A percentile compares a stretch with the other conserved stretches of the same genome.
phyloP scores from a whole-genome alignment of 1,284 basidiomycete species.

The Malassezia furfur region DNA sequence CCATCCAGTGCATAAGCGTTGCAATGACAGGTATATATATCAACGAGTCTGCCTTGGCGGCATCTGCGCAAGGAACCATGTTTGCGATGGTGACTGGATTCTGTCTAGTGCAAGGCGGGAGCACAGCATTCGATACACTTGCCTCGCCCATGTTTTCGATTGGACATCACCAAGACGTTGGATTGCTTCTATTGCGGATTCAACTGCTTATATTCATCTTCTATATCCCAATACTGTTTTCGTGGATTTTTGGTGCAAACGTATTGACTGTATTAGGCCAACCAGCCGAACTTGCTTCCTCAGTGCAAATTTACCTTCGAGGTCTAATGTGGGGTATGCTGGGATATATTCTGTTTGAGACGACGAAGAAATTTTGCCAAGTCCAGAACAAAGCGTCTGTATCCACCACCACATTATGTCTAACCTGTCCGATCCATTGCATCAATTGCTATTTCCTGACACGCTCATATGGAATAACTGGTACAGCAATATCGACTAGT shows the following conservation, averaged over 20 bases:
- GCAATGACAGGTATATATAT: too few relatives aligned
- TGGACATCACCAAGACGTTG: background rate
- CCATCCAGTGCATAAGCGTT: too few relatives aligned
- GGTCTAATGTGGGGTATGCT: constrained; percentile 60
- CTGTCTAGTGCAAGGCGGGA: constrained; percentile 65
- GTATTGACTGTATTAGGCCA: constrained; percentile 48
- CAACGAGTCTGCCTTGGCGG: too few relatives aligned
- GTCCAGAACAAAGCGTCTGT: constrained; percentile 64
- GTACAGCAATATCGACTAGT: constrained; percentile 60
- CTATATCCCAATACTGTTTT: background rate
- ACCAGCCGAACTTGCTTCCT: constrained; percentile 59
- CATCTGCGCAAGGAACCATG: constrained; percentile 67
- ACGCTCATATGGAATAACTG: constrained; percentile 49
- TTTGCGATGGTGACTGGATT: constrained; percentile 65
- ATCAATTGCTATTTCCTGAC: constrained; percentile 1
- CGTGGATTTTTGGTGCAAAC: background rate
- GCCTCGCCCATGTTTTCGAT: constrained; percentile 66
- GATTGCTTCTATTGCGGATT: background rate
- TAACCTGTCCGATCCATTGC: constrained; percentile 54
- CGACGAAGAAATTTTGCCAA: constrained; percentile 66
- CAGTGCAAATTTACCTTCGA: constrained; percentile 60
- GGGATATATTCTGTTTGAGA: constrained; percentile 65
- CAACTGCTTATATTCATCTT: background rate
- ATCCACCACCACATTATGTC: constrained; percentile 59
- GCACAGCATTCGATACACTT: constrained; percentile 65